Percentiles rank a stretch among this genome's conserved stretches.
Conservation (phyloP, 2,329 filamentous ascomycete genomes). For the Exophiala lecanii-corni region DNA sequence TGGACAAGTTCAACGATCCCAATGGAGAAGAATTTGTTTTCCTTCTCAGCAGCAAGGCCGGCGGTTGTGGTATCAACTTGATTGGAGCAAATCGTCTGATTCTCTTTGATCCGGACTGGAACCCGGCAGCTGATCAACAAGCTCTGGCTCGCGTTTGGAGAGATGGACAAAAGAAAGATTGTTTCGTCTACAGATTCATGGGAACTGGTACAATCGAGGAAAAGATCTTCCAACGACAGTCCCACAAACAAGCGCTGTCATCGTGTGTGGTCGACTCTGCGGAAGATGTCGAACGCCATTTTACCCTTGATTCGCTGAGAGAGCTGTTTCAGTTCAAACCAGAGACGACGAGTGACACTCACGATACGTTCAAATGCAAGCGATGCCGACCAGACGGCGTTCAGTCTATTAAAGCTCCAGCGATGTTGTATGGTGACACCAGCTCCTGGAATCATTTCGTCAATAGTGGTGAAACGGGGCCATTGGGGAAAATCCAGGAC, state of each 20-base stretch:
- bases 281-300: constrained; percentile 95
- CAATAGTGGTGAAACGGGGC: constrained; percentile 64
- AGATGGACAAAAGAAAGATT: constrained; percentile 98
- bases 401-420: constrained; percentile 83
- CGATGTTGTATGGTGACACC: constrained; percentile 95
- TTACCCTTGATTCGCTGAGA: constrained; percentile 81
- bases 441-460: constrained; percentile 99
- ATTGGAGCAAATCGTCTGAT: constrained; percentile 93
- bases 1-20: constrained; percentile 96
- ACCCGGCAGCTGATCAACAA: constrained; percentile 95
- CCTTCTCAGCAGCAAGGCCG: constrained; percentile 92
- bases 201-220: constrained; percentile 97
- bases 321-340: constrained; percentile 92
- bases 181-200: constrained; percentile 99
- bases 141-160: constrained; percentile 96
- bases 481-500: constrained; percentile 80
- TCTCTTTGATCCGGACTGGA: constrained; percentile 97
- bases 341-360: constrained; percentile 83
- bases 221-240: constrained; percentile 98
- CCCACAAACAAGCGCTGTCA: constrained; percentile 94
- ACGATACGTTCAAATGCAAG: constrained; percentile 99
- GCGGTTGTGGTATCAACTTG: constrained; percentile 91
- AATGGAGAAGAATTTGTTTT: constrained; percentile 88
- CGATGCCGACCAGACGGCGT: constrained; percentile 82
- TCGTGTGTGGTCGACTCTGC: constrained; percentile 95